A percentile compares a stretch with the other conserved stretches of the same genome.
phyloP scores from a whole-genome alignment of 768 basidiomycete genomes.

The Calocybe cyanea region DNA sequence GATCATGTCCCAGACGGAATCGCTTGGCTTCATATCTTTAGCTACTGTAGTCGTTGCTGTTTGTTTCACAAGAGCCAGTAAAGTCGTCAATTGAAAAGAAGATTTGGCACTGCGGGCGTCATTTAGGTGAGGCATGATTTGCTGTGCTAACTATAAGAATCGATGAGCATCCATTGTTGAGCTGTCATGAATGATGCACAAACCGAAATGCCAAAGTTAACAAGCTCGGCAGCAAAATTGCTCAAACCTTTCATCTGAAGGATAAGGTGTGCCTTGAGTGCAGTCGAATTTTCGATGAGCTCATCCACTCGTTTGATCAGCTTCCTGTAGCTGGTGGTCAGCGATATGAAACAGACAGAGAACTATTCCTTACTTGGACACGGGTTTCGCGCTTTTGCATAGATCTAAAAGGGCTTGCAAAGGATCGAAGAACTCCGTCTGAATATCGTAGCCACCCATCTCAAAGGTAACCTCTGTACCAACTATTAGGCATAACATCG shows the following conservation, averaged over 20 bases:
- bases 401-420: slow-evolving; percentile 80
- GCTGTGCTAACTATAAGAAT: slow-evolving; percentile 54
- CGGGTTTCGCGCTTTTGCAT: slow-evolving; percentile 72
- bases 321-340: slow-evolving; percentile 63
- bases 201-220: slow-evolving; percentile 90
- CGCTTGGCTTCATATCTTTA: slow-evolving; percentile 61
- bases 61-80: slow-evolving; percentile 70
- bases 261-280: slow-evolving; percentile 67
- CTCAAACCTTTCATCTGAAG: slow-evolving; percentile 72
- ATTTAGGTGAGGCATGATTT: slow-evolving; percentile 80
- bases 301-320: slow-evolving; percentile 84
- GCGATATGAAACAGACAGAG: not conserved
- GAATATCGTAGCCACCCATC: slow-evolving; percentile 69
- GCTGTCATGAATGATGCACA: slow-evolving; percentile 17
- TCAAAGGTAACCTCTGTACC: slow-evolving; percentile 66
- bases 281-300: slow-evolving; percentile 63
- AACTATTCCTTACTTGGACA: slow-evolving; percentile 60
- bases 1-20: slow-evolving; percentile 76
- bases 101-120: slow-evolving; percentile 77
- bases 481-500: not conserved
- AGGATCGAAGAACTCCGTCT: slow-evolving; percentile 75
- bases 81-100: slow-evolving; percentile 68
- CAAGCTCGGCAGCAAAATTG: slow-evolving; percentile 71
- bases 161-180: slow-evolving; percentile 1
- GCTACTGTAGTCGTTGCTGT: slow-evolving; percentile 68